phyloP scores from a whole-genome alignment of 805 yeast species.

The Candida silvatica region DNA sequence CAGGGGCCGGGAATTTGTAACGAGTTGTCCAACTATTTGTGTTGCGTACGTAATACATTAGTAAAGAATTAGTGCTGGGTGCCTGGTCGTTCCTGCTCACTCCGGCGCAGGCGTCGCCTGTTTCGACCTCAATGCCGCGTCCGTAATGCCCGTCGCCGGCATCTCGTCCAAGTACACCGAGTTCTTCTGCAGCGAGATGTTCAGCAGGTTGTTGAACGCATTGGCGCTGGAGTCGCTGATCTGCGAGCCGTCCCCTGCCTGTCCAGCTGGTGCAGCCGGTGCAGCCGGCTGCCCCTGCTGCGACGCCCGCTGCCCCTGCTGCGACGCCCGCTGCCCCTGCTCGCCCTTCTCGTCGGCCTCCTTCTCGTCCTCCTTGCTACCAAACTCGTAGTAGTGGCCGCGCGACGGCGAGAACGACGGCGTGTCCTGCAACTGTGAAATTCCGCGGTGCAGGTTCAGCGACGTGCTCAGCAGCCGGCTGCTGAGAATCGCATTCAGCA shows the following conservation, averaged over 20 bases:
- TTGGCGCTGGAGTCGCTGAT: constrained; percentile 18
- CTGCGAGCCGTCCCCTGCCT: constrained; percentile 5
- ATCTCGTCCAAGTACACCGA: constrained; percentile 17
- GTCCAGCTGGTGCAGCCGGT: not conserved
- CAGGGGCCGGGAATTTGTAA: too few relatives aligned
- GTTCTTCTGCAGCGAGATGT: constrained; percentile 19
- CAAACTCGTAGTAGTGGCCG: constrained; percentile 40
- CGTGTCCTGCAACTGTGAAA: constrained; percentile 36
- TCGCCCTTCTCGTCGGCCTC: not conserved
- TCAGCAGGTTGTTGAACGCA: constrained; percentile 21
- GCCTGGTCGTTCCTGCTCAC: too few relatives aligned
- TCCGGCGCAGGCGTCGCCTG: too few relatives aligned
- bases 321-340: not conserved
- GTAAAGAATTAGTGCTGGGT: too few relatives aligned
- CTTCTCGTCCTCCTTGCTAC: not conserved
- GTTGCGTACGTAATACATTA: too few relatives aligned
- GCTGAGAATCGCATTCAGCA: constrained; percentile 60
- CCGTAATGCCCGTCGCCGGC: constrained; percentile 13
- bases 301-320: not conserved
- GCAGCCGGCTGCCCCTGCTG: not conserved
- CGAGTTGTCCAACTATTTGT: too few relatives aligned
- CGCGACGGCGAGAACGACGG: constrained; percentile 52
- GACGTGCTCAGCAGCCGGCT: constrained; percentile 55
- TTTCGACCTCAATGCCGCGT: too few relatives aligned
- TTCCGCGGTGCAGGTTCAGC: constrained; percentile 34